Evolutionary conservation across 2,329 filamentous ascomycete genomes (phyloP).

Genomic region (Clarireedia homoeocarpa): DNA sequence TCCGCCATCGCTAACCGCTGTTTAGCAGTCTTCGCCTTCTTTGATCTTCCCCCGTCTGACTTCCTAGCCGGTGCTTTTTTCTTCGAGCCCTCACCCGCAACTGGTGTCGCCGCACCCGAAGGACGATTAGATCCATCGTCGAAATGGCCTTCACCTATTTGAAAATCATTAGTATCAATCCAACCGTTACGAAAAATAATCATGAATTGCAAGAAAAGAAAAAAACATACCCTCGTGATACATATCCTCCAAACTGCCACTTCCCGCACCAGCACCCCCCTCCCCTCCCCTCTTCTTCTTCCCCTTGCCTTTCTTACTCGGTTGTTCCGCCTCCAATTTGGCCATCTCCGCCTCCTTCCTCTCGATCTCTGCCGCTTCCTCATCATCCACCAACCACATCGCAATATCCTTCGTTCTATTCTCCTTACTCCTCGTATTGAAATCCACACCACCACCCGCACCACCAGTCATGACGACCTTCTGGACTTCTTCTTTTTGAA

Average conservation of each 20-base stretch:
- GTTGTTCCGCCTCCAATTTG: conserved; percentile 47
- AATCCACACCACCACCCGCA: conserved; percentile 77
- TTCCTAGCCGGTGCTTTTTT: conserved; percentile 29
- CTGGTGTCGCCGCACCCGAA: conserved; percentile 79
- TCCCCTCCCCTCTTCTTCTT: conserved; percentile 47
- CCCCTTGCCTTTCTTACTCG: conserved; percentile 54
- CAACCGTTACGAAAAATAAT: not conserved
- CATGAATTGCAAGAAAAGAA: not conserved
- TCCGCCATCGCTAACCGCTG: conserved; percentile 62
- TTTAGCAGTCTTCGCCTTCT: conserved; percentile 62
- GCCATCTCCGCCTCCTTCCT: conserved; percentile 81
- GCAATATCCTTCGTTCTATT: conserved; percentile 97
- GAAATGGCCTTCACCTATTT: conserved; percentile 86
- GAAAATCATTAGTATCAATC: conserved; percentile 8
- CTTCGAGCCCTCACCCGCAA: conserved; percentile 48
- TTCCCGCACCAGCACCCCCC: conserved; percentile 29
- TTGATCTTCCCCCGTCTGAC: conserved; percentile 42
- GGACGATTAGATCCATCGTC: conserved; percentile 76
- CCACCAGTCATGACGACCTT: conserved; percentile 93
- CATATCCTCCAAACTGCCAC: conserved; percentile 82
- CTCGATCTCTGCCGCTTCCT: conserved; percentile 90
- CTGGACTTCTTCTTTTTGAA: conserved; percentile 98
- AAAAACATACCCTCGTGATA: conserved; percentile 87
- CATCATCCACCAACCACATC: conserved; percentile 96
- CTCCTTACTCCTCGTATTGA: conserved; percentile 84